Evolutionary conservation across 352 stramenopile species (phyloP), one percentile per base, ranked within the genome.

Genomic region (Pythium rishiriense): DNA sequence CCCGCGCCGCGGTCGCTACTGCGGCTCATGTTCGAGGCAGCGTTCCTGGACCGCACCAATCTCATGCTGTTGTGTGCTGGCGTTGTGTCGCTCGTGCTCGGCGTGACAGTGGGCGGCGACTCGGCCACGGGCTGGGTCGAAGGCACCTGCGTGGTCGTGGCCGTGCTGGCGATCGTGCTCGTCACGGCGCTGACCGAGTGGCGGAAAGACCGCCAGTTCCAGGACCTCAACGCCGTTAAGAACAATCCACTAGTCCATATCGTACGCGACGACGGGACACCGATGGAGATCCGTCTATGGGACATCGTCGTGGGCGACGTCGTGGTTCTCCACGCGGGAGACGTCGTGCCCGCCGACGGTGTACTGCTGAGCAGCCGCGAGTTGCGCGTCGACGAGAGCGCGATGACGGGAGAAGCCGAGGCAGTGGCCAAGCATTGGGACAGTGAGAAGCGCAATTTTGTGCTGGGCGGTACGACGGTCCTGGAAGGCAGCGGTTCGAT

Each of bases 111-210:
- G 10, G 67, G 73, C 3, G 47, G 58, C 17, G 53, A 74, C 43
- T 42, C 53, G 9, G 48, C 66, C 14, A 72, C 71, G 28, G 83
- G 78, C 35, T 98, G 92, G 92, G 85, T 97, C 43, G 90, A 98
- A 79, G 92, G 90, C 29, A 72, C 79, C n/a, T 91, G 88, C 29
- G 97, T 98, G 67, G 64, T 98, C 21, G 52, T 81, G 17, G 83
- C 90, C 0, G 91, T 98, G 25, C 54, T 78, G 6, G 87, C 97
- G 57, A 90, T 97, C 9, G 83, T 92, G 24, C 53, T 96, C 10
- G 83, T 98, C 3, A 97, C 90, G 10, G 90, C 92, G 3, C 74
- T 83, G 14, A 97, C 97, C 67, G 89, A 98, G 65, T 97, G 97
- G 73, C 74, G 75, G 35, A 90, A 91, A 67, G 81, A 93, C 58